Evolutionary conservation across 257 asterid genomes (phyloP).

Genomic region (Marsdenia floribunda): DNA sequence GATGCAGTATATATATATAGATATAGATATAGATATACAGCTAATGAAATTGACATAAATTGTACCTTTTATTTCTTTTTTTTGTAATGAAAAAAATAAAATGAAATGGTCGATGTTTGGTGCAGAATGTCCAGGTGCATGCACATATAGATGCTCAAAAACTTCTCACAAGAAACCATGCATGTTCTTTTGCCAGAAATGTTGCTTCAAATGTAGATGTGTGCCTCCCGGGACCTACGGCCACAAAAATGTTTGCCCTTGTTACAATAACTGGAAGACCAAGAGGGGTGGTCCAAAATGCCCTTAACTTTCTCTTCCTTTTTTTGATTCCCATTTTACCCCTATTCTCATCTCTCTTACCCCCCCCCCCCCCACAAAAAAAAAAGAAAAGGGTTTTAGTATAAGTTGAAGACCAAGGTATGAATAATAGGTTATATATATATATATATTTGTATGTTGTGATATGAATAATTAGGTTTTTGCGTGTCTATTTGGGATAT

Average conservation of each 20-base stretch:
- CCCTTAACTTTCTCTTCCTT: slow-evolving; percentile 21
- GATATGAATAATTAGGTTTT: too few species aligned
- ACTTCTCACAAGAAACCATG: slow-evolving; percentile 69
- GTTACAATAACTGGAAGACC: slow-evolving; percentile 77
- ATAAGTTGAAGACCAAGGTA: too few species aligned
- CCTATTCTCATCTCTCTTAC: background rate
- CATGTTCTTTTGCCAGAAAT: slow-evolving; percentile 59
- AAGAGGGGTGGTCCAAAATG: slow-evolving; percentile 65
- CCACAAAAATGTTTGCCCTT: slow-evolving; percentile 66
- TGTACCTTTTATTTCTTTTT: background rate
- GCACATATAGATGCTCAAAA: slow-evolving; percentile 48
- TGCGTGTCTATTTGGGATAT: too few species aligned
- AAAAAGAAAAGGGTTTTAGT: too few species aligned
- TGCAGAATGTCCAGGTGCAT: slow-evolving; percentile 53
- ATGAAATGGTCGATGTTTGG: too few species aligned
- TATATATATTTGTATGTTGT: too few species aligned
- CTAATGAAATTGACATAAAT: background rate
- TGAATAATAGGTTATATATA: too few species aligned
- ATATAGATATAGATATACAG: background rate
- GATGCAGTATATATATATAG: too few species aligned
- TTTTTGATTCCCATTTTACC: background rate
- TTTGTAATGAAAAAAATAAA: background rate
- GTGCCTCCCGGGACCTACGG: slow-evolving; percentile 70
- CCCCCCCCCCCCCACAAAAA: too few species aligned
- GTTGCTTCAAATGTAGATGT: slow-evolving; percentile 56